Base-by-base conservation (phyloP, 228 moss, liverwort and hornwort genomes). In the Sphagnum fallax region DNA sequence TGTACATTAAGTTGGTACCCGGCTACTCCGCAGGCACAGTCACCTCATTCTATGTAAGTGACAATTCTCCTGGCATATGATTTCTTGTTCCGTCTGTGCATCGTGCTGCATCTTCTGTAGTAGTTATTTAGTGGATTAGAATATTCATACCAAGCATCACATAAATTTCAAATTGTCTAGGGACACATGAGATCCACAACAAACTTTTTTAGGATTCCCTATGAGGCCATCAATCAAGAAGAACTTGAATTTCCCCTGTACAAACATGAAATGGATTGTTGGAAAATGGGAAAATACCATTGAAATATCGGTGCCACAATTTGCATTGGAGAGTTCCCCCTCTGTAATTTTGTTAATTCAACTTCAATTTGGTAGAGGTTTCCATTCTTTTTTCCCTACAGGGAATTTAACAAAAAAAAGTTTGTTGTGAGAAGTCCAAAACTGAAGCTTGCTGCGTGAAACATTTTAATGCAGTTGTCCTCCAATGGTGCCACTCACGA, bases 1-100 rank as follows among this genome's bases (percentile, higher is more conserved):
- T 87, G 64, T 72, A 74, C 53, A 72, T 87, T 69, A 87, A 84
- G 77, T 67, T 87, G 51, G 83, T 81, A 9, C 78, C 86, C 1
- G 83, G 80, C 4, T 70, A 87, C 16, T 82, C 86, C 5, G 82
- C 86, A 4, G 86, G 86, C 65, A 81, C 80, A 4, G 86, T 87
- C n/a, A 87, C 86, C 52, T 82, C 86, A 50, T 87, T 80, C 72
- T 87, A 82, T 73, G 18, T 83, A 73, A 75, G 18, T 16, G 10
- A 5, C 2, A 0, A 51, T 32, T 32, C 32, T 32, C 59, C 59
- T 15, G 2, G 11, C 3, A 11, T 2, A 15, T 4, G 15, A 15
- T 11, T 60, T 15, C 59, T 60, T 15, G 2, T 15, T 15, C 59
- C 59, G 3, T 60, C 59, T 60, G 59, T 60, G 11, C 59, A 15